Conservation (phyloP, 345 rosid species). For the Acer saccharum region DNA sequence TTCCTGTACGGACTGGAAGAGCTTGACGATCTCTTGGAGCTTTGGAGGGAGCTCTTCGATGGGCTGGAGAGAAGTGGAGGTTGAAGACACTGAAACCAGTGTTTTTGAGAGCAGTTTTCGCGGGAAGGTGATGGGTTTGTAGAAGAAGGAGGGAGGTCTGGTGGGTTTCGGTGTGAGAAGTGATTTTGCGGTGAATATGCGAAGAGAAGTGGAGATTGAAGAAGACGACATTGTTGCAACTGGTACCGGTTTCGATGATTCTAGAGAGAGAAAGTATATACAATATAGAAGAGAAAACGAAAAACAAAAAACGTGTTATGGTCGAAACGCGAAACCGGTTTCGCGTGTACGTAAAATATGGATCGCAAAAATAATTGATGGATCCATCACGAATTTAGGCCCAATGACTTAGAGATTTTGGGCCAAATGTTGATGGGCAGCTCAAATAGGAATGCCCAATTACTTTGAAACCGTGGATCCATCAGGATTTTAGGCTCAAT, state of each 20-base stretch:
- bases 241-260: not conserved
- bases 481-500: too few relatives aligned
- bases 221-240: slow-evolving; percentile 21
- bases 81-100: slow-evolving; percentile 31
- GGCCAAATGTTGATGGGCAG: too few relatives aligned
- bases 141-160: slow-evolving; percentile 22
- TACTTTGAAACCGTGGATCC: too few relatives aligned
- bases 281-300: too few relatives aligned
- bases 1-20: slow-evolving; percentile 80
- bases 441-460: too few relatives aligned
- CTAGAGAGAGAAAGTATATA: not conserved
- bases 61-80: slow-evolving; percentile 58
- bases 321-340: not conserved
- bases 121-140: slow-evolving; percentile 42
- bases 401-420: too few relatives aligned
- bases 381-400: not conserved
- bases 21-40: slow-evolving; percentile 78
- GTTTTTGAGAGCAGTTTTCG: slow-evolving; percentile 4
- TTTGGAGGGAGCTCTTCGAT: slow-evolving; percentile 81
- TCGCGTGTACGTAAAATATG: too few relatives aligned
- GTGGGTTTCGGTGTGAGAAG: slow-evolving; percentile 27
- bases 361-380: not conserved
- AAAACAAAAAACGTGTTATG: not conserved
- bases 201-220: slow-evolving; percentile 36
- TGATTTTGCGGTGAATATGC: slow-evolving; percentile 38